Conservation (phyloP, 1,284 basidiomycete species). For the Pholiota adiposa region DNA sequence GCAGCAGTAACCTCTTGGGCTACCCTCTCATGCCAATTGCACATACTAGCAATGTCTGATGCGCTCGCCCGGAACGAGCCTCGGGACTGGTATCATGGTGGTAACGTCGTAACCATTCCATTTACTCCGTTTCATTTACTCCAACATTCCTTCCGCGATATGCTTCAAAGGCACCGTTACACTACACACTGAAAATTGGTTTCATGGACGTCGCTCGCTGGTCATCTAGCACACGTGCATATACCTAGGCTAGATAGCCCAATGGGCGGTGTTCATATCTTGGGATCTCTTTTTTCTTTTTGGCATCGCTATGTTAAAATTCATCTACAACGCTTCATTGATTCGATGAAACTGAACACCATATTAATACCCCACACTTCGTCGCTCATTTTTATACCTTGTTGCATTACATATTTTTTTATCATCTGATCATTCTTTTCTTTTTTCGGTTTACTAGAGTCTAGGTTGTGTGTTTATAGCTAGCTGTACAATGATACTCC, state of each 20-base stretch:
- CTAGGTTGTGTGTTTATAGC: not conserved
- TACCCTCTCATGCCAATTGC: not conserved
- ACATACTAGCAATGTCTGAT: not conserved
- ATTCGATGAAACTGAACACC: not conserved
- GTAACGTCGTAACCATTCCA: not conserved
- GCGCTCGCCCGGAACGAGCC: not conserved
- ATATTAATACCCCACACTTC: not conserved
- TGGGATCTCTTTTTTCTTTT: not conserved
- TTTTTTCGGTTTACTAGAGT: not conserved
- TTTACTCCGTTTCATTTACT: not conserved
- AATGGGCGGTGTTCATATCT: not conserved
- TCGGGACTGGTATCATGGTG: conserved; percentile 1
- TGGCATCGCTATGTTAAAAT: conserved; percentile 1
- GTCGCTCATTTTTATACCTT: not conserved
- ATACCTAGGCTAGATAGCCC: not conserved
- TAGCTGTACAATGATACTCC: not conserved
- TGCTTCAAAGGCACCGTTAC: not conserved
- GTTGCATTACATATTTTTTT: not conserved
- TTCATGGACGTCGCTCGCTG: not conserved
- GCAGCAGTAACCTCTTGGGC: not conserved
- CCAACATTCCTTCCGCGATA: not conserved
- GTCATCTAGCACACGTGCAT: not conserved
- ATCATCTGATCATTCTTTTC: not conserved
- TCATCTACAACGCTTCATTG: not conserved
- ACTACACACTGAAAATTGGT: not conserved